phyloP scores from a whole-genome alignment of 495 filamentous ascomycete genomes.

The Aspergillus heteromorphus region DNA sequence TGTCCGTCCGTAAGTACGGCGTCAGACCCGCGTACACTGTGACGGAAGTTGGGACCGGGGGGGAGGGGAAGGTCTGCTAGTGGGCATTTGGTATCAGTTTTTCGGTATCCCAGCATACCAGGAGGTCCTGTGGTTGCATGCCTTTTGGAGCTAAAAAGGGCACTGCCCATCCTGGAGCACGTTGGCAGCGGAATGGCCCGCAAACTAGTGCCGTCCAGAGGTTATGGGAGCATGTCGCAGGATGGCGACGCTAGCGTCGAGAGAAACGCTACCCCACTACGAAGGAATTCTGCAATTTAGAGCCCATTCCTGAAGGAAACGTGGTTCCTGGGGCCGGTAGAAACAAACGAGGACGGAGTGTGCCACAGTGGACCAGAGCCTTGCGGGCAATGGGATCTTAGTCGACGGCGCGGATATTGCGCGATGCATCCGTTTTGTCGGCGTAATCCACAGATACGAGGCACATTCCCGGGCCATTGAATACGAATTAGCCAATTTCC shows the following conservation, averaged over 20 bases:
- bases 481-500: not conserved
- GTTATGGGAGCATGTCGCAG: not conserved
- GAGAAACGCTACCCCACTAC: not conserved
- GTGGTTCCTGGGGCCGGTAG: not conserved
- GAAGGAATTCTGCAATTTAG: not conserved
- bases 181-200: not conserved
- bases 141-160: not conserved
- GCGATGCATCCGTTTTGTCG: not conserved
- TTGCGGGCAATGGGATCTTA: not conserved
- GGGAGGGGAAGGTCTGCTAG: no score
- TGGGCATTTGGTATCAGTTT: not conserved
- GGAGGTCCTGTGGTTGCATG: not conserved
- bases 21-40: not conserved
- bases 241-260: not conserved
- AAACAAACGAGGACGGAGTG: not conserved
- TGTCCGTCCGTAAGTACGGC: not conserved
- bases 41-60: no score
- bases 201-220: not conserved
- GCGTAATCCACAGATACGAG: conserved; percentile 2
- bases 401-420: not conserved
- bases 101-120: not conserved
- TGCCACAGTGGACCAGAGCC: not conserved
- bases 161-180: not conserved
- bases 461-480: not conserved
- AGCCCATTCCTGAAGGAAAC: not conserved